Evolutionary conservation across 1,284 basidiomycete species (phyloP), one percentile per base, ranked within the genome.

Genomic region (Tylopilus sp.): DNA sequence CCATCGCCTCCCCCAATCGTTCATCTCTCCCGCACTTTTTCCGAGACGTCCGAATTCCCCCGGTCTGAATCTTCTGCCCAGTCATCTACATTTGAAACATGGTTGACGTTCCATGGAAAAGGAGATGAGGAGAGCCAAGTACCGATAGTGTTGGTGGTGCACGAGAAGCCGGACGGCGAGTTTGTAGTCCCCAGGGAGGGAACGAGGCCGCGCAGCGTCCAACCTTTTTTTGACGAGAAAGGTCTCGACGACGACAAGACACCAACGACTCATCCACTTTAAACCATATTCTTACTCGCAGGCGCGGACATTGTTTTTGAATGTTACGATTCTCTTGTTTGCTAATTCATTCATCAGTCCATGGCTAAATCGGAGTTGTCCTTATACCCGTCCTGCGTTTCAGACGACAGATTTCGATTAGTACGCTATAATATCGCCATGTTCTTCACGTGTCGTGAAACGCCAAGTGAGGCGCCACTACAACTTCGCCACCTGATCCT

Each of bases 401-500:
- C 19, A 9, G 19, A 22, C 41, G 6, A 8, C 6, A 44, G 8
- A 44, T 22, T n/a, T n/a, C n/a, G n/a, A n/a, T n/a, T n/a, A n/a
- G n/a, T n/a, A n/a, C n/a, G 39, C 15, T 41, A 41, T 16, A 16
- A 41, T 41, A 16, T 16, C 18, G 39, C 15, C 10, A 16, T 36
- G 33, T 36, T 36, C 33, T 44, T 18, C 19, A 44, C 22, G 18
- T 6, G 41, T 44, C 9, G 41, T 44, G 22, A 44, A 44, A 44
- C 22, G 15, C 22, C 47, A n/a, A 47, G 47, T 44, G n/a, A 47
- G 33, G 22, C 41, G n/a, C 47, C 8, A n/a, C 47, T 16, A 49
- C 10, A 49, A 24, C 24, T 49, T 49, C 82, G 58, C 85, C 82
- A 74, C 70, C 57, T 84, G 74, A 49, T 75, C 74, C 61, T 82